A percentile compares a stretch with the other conserved stretches of the same genome.
Evolutionary conservation across 352 stramenopile genomes (phyloP).

Genomic region (Pythium rhizo-oryzae): DNA sequence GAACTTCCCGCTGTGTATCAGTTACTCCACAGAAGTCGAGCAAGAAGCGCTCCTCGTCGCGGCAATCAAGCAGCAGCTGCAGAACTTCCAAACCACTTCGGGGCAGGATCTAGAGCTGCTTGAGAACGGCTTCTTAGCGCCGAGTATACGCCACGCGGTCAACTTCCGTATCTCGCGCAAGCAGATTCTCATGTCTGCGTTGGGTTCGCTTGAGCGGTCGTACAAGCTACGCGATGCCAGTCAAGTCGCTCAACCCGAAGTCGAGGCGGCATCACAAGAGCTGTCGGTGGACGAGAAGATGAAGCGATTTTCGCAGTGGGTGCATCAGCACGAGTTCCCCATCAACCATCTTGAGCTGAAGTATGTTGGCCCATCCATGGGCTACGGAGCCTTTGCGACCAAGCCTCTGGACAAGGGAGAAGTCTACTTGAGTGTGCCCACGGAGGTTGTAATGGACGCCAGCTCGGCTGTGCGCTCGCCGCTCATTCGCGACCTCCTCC

Average conservation of each 20-base stretch:
- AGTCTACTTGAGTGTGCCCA: slow-evolving; percentile 83
- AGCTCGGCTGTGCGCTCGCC: slow-evolving; percentile 52
- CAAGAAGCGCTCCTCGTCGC: slow-evolving; percentile 11
- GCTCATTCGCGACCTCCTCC: slow-evolving; percentile 38
- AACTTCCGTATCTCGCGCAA: slow-evolving; percentile 59
- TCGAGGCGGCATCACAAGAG: not conserved
- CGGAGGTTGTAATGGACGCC: slow-evolving; percentile 67
- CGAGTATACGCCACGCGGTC: slow-evolving; percentile 31
- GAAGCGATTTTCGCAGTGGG: slow-evolving; percentile 39
- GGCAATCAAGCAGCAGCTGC: slow-evolving; percentile 15
- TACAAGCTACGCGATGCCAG: not conserved
- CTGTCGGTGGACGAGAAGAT: slow-evolving; percentile 11
- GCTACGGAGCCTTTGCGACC: slow-evolving; percentile 69
- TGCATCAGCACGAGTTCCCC: slow-evolving; percentile 30
- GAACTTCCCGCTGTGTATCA: slow-evolving; percentile 41
- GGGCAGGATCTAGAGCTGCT: slow-evolving; percentile 34
- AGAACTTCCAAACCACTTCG: slow-evolving; percentile 44
- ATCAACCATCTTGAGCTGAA: slow-evolving; percentile 63
- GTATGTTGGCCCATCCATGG: slow-evolving; percentile 51
- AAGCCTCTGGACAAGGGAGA: slow-evolving; percentile 57
- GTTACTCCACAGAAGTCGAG: slow-evolving; percentile 4
- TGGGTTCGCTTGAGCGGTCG: not conserved
- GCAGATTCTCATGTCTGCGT: slow-evolving; percentile 42
- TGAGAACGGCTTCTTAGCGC: not conserved
- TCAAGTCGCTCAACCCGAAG: not conserved